Evolutionary conservation across 768 basidiomycete genomes (phyloP), one percentile per base, ranked within the genome.

Genomic region (Tephrocybe sp.): DNA sequence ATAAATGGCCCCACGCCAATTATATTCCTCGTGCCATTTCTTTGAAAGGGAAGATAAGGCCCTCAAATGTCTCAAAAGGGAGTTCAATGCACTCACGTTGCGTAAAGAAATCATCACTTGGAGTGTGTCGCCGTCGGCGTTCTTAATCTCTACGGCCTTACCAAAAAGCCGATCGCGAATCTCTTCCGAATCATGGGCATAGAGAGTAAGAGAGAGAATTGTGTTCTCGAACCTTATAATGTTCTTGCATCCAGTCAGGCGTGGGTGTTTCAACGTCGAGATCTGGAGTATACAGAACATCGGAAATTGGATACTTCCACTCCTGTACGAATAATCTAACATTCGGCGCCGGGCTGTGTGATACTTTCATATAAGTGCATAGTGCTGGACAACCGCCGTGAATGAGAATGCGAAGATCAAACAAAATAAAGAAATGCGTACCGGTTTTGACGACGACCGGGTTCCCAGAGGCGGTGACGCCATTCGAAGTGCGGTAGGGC

Each of bases 391-490:
- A 7, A 7, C n/a, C 34, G 34, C 5, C 34, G 34, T 36, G 7
- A 36, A 36, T 15, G n/a, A n/a, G n/a, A n/a, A n/a, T 36, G 34
- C 12, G 12, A 6, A 30, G 28, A 6, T 6, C 7, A 30, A 17
- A 15, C 34, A 36, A 7, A 5, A 30, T 30, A 12, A 17, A n/a
- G 20, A 34, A 45, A 11, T 21, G 20, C 45, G 9, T 11, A 46
- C 45, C 45, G 18, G 20, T 24, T 24, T 17, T 24, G 21, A 25
- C 4, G 17, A n/a, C 45, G 37, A 6, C 1, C 20, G 4, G 20
- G 25, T 6, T 44, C 32, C 17, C 45, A 46, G 9, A 46, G 32
- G 11, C 45, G 45, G 30, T 20, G 45, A n/a, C 45, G 45, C 45
- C 45, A 46, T 37, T 24, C 21, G 6, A 44, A 28, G 14, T 20